A percentile compares a stretch with the other conserved stretches of the same genome.
Conservation (phyloP, 495 filamentous ascomycete genomes). For the Penicillium samsonianum region DNA sequence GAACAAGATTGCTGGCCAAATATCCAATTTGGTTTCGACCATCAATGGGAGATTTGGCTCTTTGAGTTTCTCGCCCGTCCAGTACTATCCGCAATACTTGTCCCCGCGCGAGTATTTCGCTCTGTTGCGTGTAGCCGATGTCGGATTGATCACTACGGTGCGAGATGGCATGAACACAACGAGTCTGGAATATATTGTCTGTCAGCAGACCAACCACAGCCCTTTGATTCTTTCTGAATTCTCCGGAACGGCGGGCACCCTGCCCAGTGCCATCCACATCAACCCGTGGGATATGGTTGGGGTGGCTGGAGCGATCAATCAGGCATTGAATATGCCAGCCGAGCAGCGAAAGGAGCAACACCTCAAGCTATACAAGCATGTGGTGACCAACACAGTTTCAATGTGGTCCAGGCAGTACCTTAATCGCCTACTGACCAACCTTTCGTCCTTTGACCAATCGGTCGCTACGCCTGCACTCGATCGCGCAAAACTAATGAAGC, state of each 20-base stretch:
- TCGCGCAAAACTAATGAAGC: constrained; percentile 62
- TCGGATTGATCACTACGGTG: constrained; percentile 88
- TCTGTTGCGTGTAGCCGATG: constrained; percentile 79
- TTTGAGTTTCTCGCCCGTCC: constrained; percentile 80
- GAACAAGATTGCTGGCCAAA: constrained; percentile 76
- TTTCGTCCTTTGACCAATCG: constrained; percentile 72
- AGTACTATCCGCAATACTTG: constrained; percentile 91
- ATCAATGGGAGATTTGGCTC: constrained; percentile 90
- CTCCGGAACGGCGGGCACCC: constrained; percentile 85
- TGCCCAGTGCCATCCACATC: constrained; percentile 84
- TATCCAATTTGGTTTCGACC: constrained; percentile 82
- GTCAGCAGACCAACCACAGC: constrained; percentile 79
- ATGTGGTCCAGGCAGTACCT: constrained; percentile 78
- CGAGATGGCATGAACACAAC: constrained; percentile 98
- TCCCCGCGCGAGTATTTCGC: constrained; percentile 87
- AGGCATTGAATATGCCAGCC: constrained; percentile 70
- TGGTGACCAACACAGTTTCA: constrained; percentile 78
- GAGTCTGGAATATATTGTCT: constrained; percentile 88
- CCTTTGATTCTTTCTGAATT: constrained; percentile 94
- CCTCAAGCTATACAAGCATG: constrained; percentile 71
- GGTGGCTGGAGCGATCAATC: constrained; percentile 76
- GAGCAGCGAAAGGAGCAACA: constrained; percentile 57
- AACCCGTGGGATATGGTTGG: constrained; percentile 89
- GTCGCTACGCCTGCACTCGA: constrained; percentile 80
- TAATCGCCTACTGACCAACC: constrained; percentile 71